Base-by-base conservation (phyloP, 176 grass and related monocot species). In the Zea luxurians region DNA sequence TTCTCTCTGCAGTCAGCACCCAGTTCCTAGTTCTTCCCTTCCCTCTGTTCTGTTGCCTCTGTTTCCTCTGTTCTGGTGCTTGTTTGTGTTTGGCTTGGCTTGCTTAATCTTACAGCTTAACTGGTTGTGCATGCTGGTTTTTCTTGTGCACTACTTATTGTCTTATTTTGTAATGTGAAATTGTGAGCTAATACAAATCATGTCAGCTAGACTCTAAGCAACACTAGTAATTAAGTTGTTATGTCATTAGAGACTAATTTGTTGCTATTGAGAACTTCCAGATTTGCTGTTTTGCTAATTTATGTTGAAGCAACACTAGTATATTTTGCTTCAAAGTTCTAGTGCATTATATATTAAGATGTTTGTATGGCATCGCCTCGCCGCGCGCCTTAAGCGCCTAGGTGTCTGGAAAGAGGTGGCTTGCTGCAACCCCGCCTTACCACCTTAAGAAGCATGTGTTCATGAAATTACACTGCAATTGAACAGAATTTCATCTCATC, bases 141-240 rank as follows among this genome's bases (percentile, higher is more conserved):
- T 55, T 55, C 52, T 55, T n/a, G 16, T 55, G 52, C 52, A 55
- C 52, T 55, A 55, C 52, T n/a, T 55, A 7, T n/a, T 55, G 52
- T 55, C 52, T 55, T 55, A 55, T 55, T 17, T n/a, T n/a, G 52
- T 55, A 55, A 55, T 55, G 52, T n/a, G 52, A 55, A 55, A 55
- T n/a, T 55, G 16, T 55, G 52, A 49, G 13, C 48, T 55, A 55
- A 15, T n/a, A 55, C n/a, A 17, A 55, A 55, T 55, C 52, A 55
- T 4, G 16, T n/a, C 52, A 15, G n/a, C 52, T 53, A 17, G 12
- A 13, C 50, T 53, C 49, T 53, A 53, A 53, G 50, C 0, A n/a
- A 15, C 50, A 53, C 52, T 55, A 55, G 52, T 55, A 55, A 55
- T 55, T 3, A 55, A 55, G 52, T 0, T 55, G 52, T 55, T 55